These are phyloP conservation scores for Penicillium psychrofluorescens DNA, from an alignment of 495 filamentous ascomycete species.

Conservation along the genomic window DNA sequence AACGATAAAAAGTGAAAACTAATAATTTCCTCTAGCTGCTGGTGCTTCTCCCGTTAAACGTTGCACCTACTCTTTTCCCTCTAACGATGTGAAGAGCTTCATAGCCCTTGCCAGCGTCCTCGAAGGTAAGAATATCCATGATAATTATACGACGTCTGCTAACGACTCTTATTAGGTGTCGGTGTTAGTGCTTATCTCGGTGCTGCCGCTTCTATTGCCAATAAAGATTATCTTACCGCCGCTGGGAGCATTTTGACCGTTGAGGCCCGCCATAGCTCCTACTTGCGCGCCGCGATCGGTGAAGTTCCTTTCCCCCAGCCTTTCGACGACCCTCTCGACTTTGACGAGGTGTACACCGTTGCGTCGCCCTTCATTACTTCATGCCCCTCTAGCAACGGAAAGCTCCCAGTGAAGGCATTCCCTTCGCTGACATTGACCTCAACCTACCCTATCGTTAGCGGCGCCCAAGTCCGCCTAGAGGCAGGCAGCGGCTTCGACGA, in stretches of 20 bases:
- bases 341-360: conserved; percentile 54
- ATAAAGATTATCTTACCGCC: conserved; percentile 45
- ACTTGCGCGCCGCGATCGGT: conserved; percentile 43
- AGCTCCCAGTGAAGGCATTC: conserved; percentile 53
- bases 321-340: conserved; percentile 49
- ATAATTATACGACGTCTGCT: too few species aligned
- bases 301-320: conserved; percentile 47
- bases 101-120: conserved; percentile 45
- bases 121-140: conserved; percentile 23
- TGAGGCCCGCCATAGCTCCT: conserved; percentile 54
- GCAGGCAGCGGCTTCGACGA: conserved; percentile 8
- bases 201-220: conserved; percentile 49
- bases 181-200: conserved; percentile 55
- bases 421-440: conserved; percentile 26
- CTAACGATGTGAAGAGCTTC: conserved; percentile 39
- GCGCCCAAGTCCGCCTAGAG: conserved; percentile 7
- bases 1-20: not conserved
- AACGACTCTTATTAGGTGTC: conserved; percentile 17
- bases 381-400: conserved; percentile 47
- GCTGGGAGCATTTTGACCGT: conserved; percentile 57
- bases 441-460: conserved; percentile 6
- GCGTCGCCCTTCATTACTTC: conserved; percentile 51
- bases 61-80: conserved; percentile 52
- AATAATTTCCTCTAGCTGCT: conserved; percentile 20
- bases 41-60: conserved; percentile 40